A percentile compares a stretch with the other conserved stretches of the same genome.
phyloP scores from a whole-genome alignment of 148 eudicot genomes.

The Rhododendron griersonianum region DNA sequence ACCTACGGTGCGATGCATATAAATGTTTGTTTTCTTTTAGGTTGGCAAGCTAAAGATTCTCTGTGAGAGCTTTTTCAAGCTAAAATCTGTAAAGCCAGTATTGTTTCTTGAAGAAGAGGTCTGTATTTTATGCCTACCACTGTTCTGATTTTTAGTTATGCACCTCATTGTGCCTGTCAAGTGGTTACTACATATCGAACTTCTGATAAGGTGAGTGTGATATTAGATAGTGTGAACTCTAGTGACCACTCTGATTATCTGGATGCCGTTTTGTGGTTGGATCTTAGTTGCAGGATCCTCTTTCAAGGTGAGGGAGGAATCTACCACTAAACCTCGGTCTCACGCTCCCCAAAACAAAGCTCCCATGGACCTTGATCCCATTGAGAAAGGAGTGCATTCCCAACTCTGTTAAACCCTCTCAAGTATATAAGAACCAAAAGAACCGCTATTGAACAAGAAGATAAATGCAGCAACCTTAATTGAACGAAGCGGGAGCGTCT shows the following conservation, averaged over 20 bases:
- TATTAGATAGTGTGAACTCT: not conserved
- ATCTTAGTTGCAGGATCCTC: not conserved
- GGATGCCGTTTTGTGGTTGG: not conserved
- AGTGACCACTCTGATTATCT: not conserved
- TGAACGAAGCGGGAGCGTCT: not conserved
- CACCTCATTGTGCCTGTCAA: not conserved
- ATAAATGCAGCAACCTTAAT: not conserved
- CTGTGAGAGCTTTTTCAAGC: constrained; percentile 87
- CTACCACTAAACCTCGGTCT: not conserved
- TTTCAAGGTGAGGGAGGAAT: not conserved
- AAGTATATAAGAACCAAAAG: not conserved
- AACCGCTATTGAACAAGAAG: not conserved
- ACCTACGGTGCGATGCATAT: not conserved
- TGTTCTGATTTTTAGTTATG: not conserved
- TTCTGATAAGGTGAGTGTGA: not conserved
- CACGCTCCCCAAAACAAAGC: not conserved
- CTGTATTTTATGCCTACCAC: constrained; percentile 10
- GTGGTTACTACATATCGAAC: not conserved
- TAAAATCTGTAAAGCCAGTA: constrained; percentile 59
- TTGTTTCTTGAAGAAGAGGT: constrained; percentile 87
- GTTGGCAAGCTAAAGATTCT: constrained; percentile 97
- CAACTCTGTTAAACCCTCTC: not conserved
- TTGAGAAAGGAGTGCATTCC: not conserved
- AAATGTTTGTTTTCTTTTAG: constrained; percentile 21
- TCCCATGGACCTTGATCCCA: not conserved